These are phyloP conservation scores for Cryoendolithus antarcticus DNA, from an alignment of 2,329 filamentous ascomycete species.

Conservation along the genomic window DNA sequence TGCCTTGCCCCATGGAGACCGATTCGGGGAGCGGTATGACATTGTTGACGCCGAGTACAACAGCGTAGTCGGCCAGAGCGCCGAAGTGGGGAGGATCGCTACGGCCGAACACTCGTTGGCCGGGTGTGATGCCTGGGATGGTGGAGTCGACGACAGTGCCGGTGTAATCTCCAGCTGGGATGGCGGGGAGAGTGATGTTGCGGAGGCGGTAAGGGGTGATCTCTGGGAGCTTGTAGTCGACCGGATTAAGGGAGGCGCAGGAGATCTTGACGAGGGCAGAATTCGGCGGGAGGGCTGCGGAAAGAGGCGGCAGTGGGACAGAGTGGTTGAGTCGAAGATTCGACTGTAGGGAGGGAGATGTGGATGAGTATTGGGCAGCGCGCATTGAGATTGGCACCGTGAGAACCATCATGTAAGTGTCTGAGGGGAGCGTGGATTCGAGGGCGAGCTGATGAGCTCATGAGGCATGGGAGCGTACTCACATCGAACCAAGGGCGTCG, in stretches of 20 bases:
- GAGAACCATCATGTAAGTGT: too few species aligned
- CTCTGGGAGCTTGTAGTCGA: conserved; percentile 53
- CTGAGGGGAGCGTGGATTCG: too few species aligned
- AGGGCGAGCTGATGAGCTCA: too few species aligned
- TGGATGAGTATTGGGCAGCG: too few species aligned
- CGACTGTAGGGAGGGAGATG: too few species aligned
- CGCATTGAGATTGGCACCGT: too few species aligned
- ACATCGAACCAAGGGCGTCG: too few species aligned
- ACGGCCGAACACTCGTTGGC: conserved; percentile 31
- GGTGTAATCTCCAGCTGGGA: conserved; percentile 40
- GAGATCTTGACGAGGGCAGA: conserved; percentile 45
- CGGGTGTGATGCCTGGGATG: conserved; percentile 19
- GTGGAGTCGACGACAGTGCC: conserved; percentile 35
- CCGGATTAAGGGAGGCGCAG: conserved; percentile 41
- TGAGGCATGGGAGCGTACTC: too few species aligned
- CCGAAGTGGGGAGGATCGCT: conserved; percentile 18
- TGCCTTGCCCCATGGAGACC: conserved; percentile 24
- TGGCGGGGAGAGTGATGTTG: conserved; percentile 26
- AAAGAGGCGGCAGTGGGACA: too few species aligned
- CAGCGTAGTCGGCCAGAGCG: conserved; percentile 26
- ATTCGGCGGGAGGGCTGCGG: too few species aligned
- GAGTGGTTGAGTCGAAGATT: too few species aligned
- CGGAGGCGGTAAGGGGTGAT: conserved; percentile 29
- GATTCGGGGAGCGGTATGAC: conserved; percentile 23
- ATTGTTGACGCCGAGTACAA: conserved; percentile 20